Evolutionary conservation across 2,329 filamentous ascomycete species (phyloP), one percentile per base, ranked within the genome.

Genomic region (Knufia petricola): DNA sequence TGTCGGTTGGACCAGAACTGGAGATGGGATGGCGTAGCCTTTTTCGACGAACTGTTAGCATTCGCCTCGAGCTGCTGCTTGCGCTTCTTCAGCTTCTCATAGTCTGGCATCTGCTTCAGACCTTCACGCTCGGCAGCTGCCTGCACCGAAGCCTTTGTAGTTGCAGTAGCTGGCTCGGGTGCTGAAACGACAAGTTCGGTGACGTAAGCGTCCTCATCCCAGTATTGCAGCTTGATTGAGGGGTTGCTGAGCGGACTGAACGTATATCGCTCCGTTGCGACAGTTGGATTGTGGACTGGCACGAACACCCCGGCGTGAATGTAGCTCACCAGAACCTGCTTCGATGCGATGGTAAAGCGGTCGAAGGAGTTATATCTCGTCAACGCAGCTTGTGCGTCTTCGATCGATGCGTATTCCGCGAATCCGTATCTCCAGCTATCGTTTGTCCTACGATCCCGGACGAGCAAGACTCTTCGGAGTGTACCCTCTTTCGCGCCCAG

Each of bases 221-320:
- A 87, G 63, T 90, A 90, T 59, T 81, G 81, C 36, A 89, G 73
- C 51, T 79, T 79, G 50, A 85, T 66, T 0, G 74, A 70, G 1
- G 81, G 73, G 57, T 88, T 88, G 55, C 78, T 79, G 1, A 86
- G 70, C 1, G 84, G 83, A 26, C 75, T 73, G 59, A 90, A 89
- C 0, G 82, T 84, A 61, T 81, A 81, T 39, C 68, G 72, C 12
- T 78, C 74, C n/a, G 72, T 76, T 15, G 75, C 75, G 0, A 75
- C 69, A 3, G 72, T 72, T 6, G 75, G 72, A 44, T 81, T 76
- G 42, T 84, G 72, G 37, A 85, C 82, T 0, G 84, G 85, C 10
- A 89, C 78, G 59, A 94, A 92, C 2, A 92, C 85, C 3, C 86
- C 86, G n/a, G 85, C 79, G 55, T 92, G 86, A 32, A 89, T 88